Evolutionary conservation across 805 yeast species (phyloP), one percentile per base, ranked within the genome.

Genomic region (Millerago galiae): DNA sequence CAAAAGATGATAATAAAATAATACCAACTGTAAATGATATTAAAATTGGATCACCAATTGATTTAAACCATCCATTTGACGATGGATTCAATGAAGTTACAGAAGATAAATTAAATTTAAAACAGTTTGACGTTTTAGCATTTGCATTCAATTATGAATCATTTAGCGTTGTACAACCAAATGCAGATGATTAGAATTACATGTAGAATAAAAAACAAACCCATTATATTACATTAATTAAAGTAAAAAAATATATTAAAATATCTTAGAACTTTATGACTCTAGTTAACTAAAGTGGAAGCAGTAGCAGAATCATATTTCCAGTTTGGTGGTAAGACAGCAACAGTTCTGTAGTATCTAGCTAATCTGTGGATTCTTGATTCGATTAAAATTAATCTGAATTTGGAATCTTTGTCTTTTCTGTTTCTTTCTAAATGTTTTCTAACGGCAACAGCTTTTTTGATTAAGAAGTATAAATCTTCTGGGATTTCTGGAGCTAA

Each of bases 361-460:
- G 99, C 96, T 71, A 93, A 86, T 84, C 99, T 91, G 95, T 93
- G 99, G 80, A 93, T 93, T 89, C 99, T 90, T 58, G 98, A 91
- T 81, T 93, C 99, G 74, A 93, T 90, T 75, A 93, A 84, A 93
- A 93, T 93, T 70, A 93, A 88, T 84, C 99, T 88, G 95, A 93
- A 93, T 80, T 93, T 93, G 64, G 99, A 93, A 79, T 93, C 99
- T 83, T 93, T 91, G 79, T 93, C 99, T 84, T 93, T 93, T 87
- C 99, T 90, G 97, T 93, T 93, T 78, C 95, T 87, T 80, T 93
- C 99, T 71, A 93, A 84, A 78, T 93, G 99, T 87, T 93, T 93
- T 89, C 99, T 93, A 74, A 95, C 96, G 60, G 97, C 68, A 67
- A 93, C 98, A 70, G 99, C 99, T 84, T 93, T 93, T 89, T 91